Evolutionary conservation across 139 green algal genomes (phyloP), one percentile per base, ranked within the genome.

Genomic region (Bryopsis sp.): DNA sequence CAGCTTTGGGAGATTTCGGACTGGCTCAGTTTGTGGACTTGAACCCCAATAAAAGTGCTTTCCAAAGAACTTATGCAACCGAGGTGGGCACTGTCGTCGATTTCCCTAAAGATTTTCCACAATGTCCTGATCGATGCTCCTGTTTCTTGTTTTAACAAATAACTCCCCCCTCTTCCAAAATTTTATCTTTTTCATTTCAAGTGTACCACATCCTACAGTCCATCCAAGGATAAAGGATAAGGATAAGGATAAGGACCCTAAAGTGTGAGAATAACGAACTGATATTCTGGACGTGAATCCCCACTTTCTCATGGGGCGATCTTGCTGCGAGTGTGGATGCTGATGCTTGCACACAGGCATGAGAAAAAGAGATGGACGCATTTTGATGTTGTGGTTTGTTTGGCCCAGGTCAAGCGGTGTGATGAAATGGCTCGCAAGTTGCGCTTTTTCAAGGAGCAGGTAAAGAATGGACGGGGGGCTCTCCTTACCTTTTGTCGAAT

Each of bases 381-480:
- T 58, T n/a, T n/a, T n/a, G n/a, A n/a, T n/a, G n/a, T n/a, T n/a
- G n/a, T n/a, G n/a, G n/a, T 24, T 64, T 19, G 31, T 29, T 68
- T 22, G 2, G 15, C 47, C 37, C 80, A 96, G 89, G 95, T 99
- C 57, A 96, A 96, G 73, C 85, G 95, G 3, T 97, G 88, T 62
- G 95, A 97, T 39, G 94, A 99, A 76, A 94, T 99, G 90, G 81
- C 91, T 0, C 76, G 94, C 4, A 93, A 92, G 83, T 71, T 99
- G 62, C 83, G 94, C 15, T 99, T 93, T 72, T 91, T 99, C 69
- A 75, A 78, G 19, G 90, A 95, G 26, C 84, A 98, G 85, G 85
- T n/a, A 90, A 1, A 33, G 68, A 6, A 31, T 11, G 43, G 26
- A 34, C 15, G n/a, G n/a, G n/a, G n/a, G n/a, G n/a, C 24, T 5